Evolutionary conservation across 208 protist genomes (phyloP), one percentile per base, ranked within the genome.

Genomic region (Acanthamoeba healyi): DNA sequence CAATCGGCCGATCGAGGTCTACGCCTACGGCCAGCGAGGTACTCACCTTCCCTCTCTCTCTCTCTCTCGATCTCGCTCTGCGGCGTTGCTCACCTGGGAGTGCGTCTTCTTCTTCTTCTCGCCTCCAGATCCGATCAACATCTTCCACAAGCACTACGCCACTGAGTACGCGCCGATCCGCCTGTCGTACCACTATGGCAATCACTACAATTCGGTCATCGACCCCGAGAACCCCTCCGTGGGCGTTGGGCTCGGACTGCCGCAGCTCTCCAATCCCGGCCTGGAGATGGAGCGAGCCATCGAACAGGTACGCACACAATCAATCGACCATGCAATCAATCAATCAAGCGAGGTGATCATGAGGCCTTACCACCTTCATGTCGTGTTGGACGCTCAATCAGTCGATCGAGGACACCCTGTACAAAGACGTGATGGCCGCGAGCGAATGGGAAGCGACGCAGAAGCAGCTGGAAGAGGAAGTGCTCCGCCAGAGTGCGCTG

Each of bases 181-280:
- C 29, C 56, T 97, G 17, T 94, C 67, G 38, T 97, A 97, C 61
- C 95, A 94, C 67, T 54, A 94, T 29, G 94, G 92, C 44, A 96
- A 96, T 58, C 96, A 97, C 72, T 97, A 96, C 77, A 95, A 97
- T 34, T 86, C 92, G n/a, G 84, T 97, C 9, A 24, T 42, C 36
- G 94, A 97, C 81, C 74, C 91, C n/a, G 81, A 92, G 26, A 95
- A 96, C 56, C 96, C 96, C 0, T 89, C 81, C 22, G 54, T 89
- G 67, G 81, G 81, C 54, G 54, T 89, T 26, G 81, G 81, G 22
- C 51, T 89, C 29, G 81, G 81, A 40, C 81, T 89, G n/a, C 51
- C 51, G 5, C 81, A 67, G 32, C 81, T 65, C 81, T 38, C 32
- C 81, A 89, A 89, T 63, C 81, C 81, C 17, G 54, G 44, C 42